Evolutionary conservation across 805 yeast species (phyloP).

Genomic region (Saturnispora zaruensis): DNA sequence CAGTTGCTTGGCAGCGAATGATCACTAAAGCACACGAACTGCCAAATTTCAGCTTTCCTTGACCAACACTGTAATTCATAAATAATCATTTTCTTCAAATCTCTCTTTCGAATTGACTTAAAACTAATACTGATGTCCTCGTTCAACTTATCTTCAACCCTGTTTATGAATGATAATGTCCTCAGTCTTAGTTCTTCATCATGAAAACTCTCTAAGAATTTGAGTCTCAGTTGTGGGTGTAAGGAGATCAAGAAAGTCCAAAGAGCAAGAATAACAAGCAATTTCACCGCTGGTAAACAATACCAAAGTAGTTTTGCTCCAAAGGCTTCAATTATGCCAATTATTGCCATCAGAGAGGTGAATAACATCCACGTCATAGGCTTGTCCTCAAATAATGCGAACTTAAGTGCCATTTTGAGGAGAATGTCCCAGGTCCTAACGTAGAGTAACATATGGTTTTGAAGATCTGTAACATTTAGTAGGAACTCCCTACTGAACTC

Average conservation of each 20-base stretch:
- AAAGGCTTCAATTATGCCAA: constrained; percentile 23
- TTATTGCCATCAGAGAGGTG: constrained; percentile 22
- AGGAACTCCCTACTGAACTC: constrained; percentile 72
- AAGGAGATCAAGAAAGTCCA: constrained; percentile 41
- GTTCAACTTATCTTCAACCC: constrained; percentile 36
- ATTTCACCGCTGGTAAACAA: constrained; percentile 26
- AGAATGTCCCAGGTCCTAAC: constrained; percentile 53
- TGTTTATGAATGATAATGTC: constrained; percentile 40
- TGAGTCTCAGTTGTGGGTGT: constrained; percentile 49
- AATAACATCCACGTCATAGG: constrained; percentile 46
- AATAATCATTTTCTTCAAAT: constrained; percentile 47
- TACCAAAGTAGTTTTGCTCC: constrained; percentile 16
- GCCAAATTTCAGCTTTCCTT: constrained; percentile 49
- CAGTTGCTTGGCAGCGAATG: constrained; percentile 48
- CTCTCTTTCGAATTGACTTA: constrained; percentile 30
- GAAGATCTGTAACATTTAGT: constrained; percentile 73
- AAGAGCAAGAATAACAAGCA: constrained; percentile 28
- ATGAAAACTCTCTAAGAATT: constrained; percentile 38
- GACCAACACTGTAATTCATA: constrained; percentile 58
- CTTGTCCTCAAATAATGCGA: constrained; percentile 59
- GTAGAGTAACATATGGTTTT: constrained; percentile 67
- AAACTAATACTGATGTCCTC: constrained; percentile 31
- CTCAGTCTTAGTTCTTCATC: constrained; percentile 59
- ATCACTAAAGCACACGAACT: constrained; percentile 46
- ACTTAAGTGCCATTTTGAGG: constrained; percentile 40